Evolutionary conservation across 352 stramenopile species (phyloP).

Genomic region (Saprolegnia diclina): DNA sequence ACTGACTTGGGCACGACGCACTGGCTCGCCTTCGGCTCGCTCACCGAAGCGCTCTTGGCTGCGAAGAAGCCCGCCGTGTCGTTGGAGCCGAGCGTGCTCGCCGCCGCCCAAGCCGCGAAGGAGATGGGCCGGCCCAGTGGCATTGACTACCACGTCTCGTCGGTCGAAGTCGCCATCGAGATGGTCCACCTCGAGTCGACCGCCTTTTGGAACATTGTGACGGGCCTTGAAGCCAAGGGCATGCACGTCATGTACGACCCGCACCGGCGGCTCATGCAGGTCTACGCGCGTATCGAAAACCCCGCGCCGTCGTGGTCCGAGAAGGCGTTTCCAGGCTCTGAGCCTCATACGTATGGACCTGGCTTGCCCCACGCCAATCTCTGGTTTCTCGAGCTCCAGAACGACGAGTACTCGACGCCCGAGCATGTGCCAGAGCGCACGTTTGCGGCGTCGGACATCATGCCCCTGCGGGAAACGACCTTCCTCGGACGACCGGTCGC

Average conservation of each 20-base stretch:
- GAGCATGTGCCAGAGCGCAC: neutral
- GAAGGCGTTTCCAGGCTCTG: neutral
- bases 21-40: slow-evolving; percentile 18
- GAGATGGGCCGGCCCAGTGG: neutral
- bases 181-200: neutral
- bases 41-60: slow-evolving; percentile 17
- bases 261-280: neutral
- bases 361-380: slow-evolving; percentile 14
- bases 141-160: slow-evolving; percentile 23
- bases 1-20: neutral
- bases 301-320: neutral
- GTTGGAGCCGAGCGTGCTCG: slow-evolving; percentile 1
- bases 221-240: slow-evolving; percentile 14
- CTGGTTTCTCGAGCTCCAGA: slow-evolving; percentile 24
- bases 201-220: slow-evolving; percentile 19
- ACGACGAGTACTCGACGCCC: neutral
- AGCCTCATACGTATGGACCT: slow-evolving; percentile 4
- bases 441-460: slow-evolving; percentile 7
- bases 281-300: slow-evolving; percentile 8
- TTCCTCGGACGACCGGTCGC: slow-evolving; percentile 16
- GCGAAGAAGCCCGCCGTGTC: neutral
- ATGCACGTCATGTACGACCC: slow-evolving; percentile 20
- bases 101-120: slow-evolving; percentile 11
- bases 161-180: slow-evolving; percentile 18
- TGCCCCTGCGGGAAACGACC: slow-evolving; percentile 5